phyloP scores from a whole-genome alignment of 2,329 filamentous ascomycete species.

The Chaetomiaceae sp. region DNA sequence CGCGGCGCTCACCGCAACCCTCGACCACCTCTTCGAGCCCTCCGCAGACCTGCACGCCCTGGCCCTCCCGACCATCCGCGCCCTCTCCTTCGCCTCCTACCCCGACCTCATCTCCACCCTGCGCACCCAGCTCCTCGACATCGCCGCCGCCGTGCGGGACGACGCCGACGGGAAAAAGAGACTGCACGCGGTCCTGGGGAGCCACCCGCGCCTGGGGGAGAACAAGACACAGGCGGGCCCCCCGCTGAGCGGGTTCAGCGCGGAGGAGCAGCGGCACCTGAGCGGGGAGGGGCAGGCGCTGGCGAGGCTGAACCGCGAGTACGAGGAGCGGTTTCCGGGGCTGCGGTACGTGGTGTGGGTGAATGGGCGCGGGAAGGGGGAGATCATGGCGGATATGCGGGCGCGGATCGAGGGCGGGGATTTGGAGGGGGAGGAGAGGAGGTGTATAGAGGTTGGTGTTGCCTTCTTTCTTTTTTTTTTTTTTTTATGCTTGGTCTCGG shows the following conservation, averaged over 20 bases:
- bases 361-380: constrained; percentile 67
- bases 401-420: constrained; percentile 66
- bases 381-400: constrained; percentile 80
- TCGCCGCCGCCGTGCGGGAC: constrained; percentile 32
- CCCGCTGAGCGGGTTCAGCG: constrained; percentile 65
- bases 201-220: constrained; percentile 79
- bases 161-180: constrained; percentile 44
- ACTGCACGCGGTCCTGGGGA: constrained; percentile 69
- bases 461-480: constrained; percentile 3
- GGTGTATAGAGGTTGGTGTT: constrained; percentile 65
- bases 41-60: constrained; percentile 69
- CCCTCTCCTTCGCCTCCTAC: constrained; percentile 60
- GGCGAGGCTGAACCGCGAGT: constrained; percentile 65
- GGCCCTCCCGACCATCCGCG: constrained; percentile 61
- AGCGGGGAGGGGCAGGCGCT: constrained; percentile 53
- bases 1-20: constrained; percentile 49
- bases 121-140: constrained; percentile 55
- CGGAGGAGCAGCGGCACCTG: constrained; percentile 76
- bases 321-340: constrained; percentile 76
- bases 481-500: background rate
- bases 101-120: constrained; percentile 63
- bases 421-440: constrained; percentile 61
- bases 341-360: constrained; percentile 90
- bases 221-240: too few relatives aligned
- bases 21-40: constrained; percentile 83